Base-by-base conservation (phyloP, 2,329 filamentous ascomycete species). In the Chaetomium sp. region DNA sequence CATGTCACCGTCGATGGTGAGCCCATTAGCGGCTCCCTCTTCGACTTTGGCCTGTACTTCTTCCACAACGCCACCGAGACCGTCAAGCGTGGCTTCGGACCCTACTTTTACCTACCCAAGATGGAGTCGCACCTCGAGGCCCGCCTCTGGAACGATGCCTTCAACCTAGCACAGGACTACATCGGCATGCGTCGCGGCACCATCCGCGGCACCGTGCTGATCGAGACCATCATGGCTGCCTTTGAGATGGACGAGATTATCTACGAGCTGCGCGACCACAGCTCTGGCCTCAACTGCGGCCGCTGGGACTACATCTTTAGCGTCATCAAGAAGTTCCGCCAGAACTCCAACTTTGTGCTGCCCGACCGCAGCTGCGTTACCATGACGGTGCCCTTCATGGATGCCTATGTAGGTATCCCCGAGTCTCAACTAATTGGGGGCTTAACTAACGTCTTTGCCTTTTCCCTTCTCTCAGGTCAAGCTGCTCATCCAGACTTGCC, bases 181-280 rank as follows among this genome's bases (percentile, higher is more conserved):
- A 87, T 97, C 75, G 91, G 91, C 72, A 90, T 99, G 81, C 86
- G 86, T 62, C 87, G 95, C 66, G 95, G 95, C 62, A 98, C 93
- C 62, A 96, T 98, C 79, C 90, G 95, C 72, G 95, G 87, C 68
- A 99, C 95, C 3, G 94, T 98, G 47, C 83, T 99, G 72, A 98
- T 99, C 75, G 95, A 99, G 86, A 98, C 95, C 63, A 98, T 99
- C 78, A 86, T 94, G 51, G 95, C 95, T 50, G 95, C 94, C 19
- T 99, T 99, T 75, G 95, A 99, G 85, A 99, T 99, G 95, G 95
- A 99, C 74, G 95, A 99, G 87, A 98, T 99, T 80, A 98, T 99
- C 81, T 99, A 97, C 79, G 95, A 98, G 83, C 89, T 99, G 71
- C 90, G 95, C 67, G 94, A 98, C 76, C 95, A 99, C 84, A 94